Conservation (phyloP, 2,329 filamentous ascomycete genomes). For the Penicillium sp. region DNA sequence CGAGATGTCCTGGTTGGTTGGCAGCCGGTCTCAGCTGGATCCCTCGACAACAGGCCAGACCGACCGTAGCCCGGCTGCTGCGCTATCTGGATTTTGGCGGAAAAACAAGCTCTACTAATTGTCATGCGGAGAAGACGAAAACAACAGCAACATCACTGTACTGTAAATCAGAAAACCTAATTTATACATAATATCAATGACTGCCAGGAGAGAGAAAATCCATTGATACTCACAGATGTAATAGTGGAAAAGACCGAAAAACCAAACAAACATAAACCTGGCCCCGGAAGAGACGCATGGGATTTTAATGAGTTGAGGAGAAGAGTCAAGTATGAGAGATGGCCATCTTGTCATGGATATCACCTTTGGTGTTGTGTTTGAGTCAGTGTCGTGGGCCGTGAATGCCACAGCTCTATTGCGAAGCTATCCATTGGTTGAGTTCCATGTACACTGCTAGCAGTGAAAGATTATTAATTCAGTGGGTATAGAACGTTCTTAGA, state of each 20-base stretch:
- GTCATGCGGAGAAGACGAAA: neutral
- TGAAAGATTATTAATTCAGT: constrained; percentile 14
- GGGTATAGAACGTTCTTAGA: constrained; percentile 22
- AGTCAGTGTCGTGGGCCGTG: too few relatives aligned
- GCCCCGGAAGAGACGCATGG: too few relatives aligned
- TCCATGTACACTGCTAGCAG: neutral
- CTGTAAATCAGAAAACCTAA: too few relatives aligned
- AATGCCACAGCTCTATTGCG: neutral
- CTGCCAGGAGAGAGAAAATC: too few relatives aligned
- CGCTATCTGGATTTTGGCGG: constrained; percentile 21
- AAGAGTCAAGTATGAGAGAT: too few relatives aligned
- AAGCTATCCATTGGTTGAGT: neutral
- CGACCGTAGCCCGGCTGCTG: neutral
- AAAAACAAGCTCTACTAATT: constrained; percentile 30
- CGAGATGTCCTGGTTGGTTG: neutral
- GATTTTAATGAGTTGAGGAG: too few relatives aligned
- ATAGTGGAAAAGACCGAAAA: too few relatives aligned
- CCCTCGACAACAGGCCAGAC: neutral
- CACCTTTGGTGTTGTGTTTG: too few relatives aligned
- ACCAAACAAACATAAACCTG: too few relatives aligned
- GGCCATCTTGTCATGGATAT: too few relatives aligned
- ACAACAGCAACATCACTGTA: neutral
- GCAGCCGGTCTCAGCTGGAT: neutral
- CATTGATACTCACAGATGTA: too few relatives aligned
- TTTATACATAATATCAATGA: too few relatives aligned